A percentile compares a stretch with the other conserved stretches of the same genome.
phyloP scores from a whole-genome alignment of 2,329 filamentous ascomycete species.

The Colletotrichum salicis region DNA sequence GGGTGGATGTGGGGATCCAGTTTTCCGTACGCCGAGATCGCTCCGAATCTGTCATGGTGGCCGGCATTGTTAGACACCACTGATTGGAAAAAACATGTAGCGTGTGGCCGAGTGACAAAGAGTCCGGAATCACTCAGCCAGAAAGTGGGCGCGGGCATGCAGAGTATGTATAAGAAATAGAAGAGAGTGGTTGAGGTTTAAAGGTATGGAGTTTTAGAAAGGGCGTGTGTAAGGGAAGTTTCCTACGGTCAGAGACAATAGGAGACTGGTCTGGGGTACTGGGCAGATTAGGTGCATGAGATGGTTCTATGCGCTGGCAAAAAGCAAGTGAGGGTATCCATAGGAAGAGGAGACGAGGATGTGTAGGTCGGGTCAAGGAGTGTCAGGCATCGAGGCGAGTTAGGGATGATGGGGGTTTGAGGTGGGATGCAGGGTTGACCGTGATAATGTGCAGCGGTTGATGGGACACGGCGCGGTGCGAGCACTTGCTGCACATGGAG shows the following conservation, averaged over 20 bases:
- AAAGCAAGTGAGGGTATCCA: constrained; percentile 38
- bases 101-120: constrained; percentile 26
- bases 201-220: not conserved
- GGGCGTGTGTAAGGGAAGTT: constrained; percentile 7
- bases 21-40: constrained; percentile 35
- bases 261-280: constrained; percentile 16
- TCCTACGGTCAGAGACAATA: constrained; percentile 18
- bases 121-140: constrained; percentile 19
- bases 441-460: constrained; percentile 32
- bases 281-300: constrained; percentile 35
- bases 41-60: constrained; percentile 37
- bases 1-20: constrained; percentile 36
- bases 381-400: constrained; percentile 32
- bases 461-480: constrained; percentile 33
- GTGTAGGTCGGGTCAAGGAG: constrained; percentile 31
- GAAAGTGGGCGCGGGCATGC: constrained; percentile 4
- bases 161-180: constrained; percentile 28
- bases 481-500: constrained; percentile 32
- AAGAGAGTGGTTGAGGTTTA: not conserved
- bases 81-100: constrained; percentile 22
- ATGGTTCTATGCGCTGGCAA: constrained; percentile 38
- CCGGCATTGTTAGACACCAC: constrained; percentile 32
- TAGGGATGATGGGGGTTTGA: constrained; percentile 35
- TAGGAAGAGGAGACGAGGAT: constrained; percentile 31
- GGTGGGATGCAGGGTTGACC: constrained; percentile 33